phyloP scores from a whole-genome alignment of 2,329 filamentous ascomycete genomes.

The Cephalotrichum gorgonifer region DNA sequence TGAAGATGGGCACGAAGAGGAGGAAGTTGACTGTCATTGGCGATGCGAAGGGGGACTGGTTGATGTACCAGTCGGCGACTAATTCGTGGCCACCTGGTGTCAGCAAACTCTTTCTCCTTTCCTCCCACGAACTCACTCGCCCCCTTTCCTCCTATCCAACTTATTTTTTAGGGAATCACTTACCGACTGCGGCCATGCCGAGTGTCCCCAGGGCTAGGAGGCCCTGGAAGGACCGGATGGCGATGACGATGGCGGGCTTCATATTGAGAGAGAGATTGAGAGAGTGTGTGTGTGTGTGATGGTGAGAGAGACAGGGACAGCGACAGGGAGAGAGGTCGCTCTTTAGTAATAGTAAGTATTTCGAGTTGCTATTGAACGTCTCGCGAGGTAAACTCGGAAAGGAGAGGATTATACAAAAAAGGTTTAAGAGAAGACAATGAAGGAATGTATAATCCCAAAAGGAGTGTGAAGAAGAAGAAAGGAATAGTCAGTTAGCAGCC shows the following conservation, averaged over 20 bases:
- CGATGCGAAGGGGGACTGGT: conserved; percentile 40
- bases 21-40: conserved; percentile 49
- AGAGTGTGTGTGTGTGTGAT: not conserved
- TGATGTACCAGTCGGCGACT: conserved; percentile 53
- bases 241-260: not conserved
- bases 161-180: conserved; percentile 9
- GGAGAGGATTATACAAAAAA: not conserved
- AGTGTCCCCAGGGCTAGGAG: conserved; percentile 35
- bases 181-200: conserved; percentile 39
- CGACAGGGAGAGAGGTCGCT: no score
- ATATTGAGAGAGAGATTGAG: not conserved
- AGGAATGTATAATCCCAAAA: not conserved
- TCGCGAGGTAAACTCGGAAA: no score
- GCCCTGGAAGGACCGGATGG: conserved; percentile 32
- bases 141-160: not conserved
- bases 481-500: conserved; percentile 6
- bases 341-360: no score
- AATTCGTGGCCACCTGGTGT: not conserved
- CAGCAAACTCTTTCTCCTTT: not conserved
- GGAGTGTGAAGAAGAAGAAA: not conserved
- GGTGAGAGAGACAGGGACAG: not conserved
- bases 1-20: conserved; percentile 42
- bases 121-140: no score
- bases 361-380: no score
- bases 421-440: not conserved